Evolutionary conservation across 768 basidiomycete species (phyloP).

Genomic region (Candolleomyces aberdarensis): DNA sequence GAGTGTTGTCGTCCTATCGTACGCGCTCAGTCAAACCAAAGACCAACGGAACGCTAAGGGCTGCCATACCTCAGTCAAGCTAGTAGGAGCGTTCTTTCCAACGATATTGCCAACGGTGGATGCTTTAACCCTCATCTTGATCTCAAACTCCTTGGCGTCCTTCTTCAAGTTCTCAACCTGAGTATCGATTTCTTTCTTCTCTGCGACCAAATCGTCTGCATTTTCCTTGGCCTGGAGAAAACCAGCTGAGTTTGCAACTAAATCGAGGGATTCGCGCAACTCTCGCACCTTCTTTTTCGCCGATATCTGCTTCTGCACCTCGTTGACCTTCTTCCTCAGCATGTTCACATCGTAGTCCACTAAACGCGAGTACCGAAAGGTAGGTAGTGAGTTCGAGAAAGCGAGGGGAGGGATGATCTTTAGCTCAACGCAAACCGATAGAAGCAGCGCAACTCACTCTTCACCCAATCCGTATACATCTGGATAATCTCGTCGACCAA

Average conservation of each 20-base stretch:
- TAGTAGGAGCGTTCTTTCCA: constrained; percentile 80
- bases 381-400: not conserved
- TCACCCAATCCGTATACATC: constrained; percentile 92
- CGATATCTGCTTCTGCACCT: constrained; percentile 91
- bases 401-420: not conserved
- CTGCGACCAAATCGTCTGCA: constrained; percentile 80
- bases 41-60: not conserved
- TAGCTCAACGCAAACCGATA: too few species aligned
- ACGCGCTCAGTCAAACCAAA: not conserved
- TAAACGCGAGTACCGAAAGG: constrained; percentile 29
- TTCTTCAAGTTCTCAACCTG: constrained; percentile 74
- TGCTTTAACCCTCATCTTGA: constrained; percentile 76
- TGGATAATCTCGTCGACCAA: constrained; percentile 91
- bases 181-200: constrained; percentile 84
- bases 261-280: not conserved
- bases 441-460: constrained; percentile 56
- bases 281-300: constrained; percentile 81
- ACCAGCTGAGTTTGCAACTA: not conserved
- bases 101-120: constrained; percentile 90
- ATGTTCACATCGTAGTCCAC: constrained; percentile 86
- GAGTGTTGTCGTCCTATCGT: constrained; percentile 83
- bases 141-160: constrained; percentile 74
- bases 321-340: constrained; percentile 80
- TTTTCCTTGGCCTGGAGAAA: constrained; percentile 77
- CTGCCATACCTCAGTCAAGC: constrained; percentile 74